A percentile compares a stretch with the other conserved stretches of the same genome.
Evolutionary conservation across 306 rosid species (phyloP).

Genomic region (Corylus americana): DNA sequence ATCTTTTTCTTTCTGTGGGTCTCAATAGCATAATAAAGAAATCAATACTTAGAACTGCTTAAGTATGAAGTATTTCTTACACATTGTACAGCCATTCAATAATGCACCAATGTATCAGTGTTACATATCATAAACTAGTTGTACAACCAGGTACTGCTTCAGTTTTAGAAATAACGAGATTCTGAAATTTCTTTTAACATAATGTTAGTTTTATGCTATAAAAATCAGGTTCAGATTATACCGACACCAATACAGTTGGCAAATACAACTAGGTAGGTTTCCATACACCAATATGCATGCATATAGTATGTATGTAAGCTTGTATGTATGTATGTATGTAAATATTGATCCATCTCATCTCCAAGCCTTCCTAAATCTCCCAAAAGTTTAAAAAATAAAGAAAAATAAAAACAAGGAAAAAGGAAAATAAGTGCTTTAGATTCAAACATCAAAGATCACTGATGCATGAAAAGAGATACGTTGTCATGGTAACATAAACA

Average conservation of each 20-base stretch:
- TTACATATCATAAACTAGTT: not conserved
- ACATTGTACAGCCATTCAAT: not conserved
- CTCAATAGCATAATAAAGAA: not conserved
- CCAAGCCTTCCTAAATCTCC: not conserved
- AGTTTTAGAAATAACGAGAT: not conserved
- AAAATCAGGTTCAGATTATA: not conserved
- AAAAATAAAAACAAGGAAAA: not conserved
- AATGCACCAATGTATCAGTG: not conserved
- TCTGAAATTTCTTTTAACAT: not conserved
- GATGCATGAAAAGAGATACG: not conserved
- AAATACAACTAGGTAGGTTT: not conserved
- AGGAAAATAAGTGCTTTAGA: not conserved
- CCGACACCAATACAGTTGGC: not conserved
- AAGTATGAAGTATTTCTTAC: not conserved
- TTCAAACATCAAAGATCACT: not conserved
- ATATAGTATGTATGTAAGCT: not conserved
- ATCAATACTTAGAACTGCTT: not conserved
- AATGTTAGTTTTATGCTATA: not conserved
- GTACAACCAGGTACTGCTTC: not conserved
- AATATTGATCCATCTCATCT: not conserved
- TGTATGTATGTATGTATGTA: not conserved
- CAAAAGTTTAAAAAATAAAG: not conserved
- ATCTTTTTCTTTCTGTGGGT: not conserved
- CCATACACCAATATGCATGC: not conserved
- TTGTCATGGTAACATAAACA: not conserved